Conservation (phyloP, 768 basidiomycete species). For the Boletus coccyginus region DNA sequence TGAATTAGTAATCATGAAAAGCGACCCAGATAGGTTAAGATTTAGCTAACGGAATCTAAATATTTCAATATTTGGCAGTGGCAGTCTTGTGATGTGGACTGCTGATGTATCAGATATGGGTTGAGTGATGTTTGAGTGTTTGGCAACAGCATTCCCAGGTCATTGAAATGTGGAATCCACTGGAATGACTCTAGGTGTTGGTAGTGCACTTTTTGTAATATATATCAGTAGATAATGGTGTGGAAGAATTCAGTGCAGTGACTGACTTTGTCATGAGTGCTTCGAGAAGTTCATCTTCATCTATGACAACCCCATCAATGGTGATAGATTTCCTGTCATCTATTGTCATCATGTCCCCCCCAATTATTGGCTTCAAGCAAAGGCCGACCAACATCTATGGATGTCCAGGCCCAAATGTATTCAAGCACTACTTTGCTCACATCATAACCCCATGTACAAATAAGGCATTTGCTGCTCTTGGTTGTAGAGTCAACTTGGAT, state of each 20-base stretch:
- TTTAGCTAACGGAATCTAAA: too few relatives aligned
- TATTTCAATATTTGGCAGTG: too few relatives aligned
- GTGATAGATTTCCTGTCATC: conserved; percentile 34
- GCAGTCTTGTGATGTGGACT: not conserved
- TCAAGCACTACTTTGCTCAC: conserved; percentile 47
- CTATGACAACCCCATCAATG: conserved; percentile 33
- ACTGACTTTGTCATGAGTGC: conserved; percentile 46
- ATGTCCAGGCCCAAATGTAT: conserved; percentile 51
- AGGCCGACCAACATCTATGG: conserved; percentile 40
- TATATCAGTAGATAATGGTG: conserved; percentile 14
- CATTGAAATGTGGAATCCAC: conserved; percentile 29
- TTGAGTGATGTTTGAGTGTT: not conserved
- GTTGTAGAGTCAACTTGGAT: conserved; percentile 58
- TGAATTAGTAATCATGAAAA: too few relatives aligned
- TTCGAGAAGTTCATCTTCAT: conserved; percentile 37
- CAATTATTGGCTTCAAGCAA: conserved; percentile 50
- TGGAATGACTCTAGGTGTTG: conserved; percentile 61
- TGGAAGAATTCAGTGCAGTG: conserved; percentile 5
- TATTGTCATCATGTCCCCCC: conserved; percentile 40
- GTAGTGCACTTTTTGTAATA: conserved; percentile 52
- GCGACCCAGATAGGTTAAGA: too few relatives aligned
- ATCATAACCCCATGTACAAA: conserved; percentile 57
- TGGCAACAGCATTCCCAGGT: not conserved
- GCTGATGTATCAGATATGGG: not conserved
- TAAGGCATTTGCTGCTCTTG: conserved; percentile 51